Evolutionary conservation across 2,329 filamentous ascomycete genomes (phyloP).

Genomic region (Trichoderma koningii): DNA sequence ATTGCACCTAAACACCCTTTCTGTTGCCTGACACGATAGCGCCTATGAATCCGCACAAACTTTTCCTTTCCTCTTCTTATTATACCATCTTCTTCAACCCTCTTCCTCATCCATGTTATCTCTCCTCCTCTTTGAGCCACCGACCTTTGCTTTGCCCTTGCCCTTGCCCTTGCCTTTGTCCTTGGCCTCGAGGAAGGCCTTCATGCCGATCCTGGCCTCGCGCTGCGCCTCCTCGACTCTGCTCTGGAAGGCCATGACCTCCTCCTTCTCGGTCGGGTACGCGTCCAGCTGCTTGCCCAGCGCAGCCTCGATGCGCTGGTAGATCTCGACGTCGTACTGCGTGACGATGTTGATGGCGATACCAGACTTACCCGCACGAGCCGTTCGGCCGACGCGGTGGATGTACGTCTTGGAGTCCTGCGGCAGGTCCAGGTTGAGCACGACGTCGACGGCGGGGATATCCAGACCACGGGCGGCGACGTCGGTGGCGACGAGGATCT

Average conservation of each 20-base stretch:
- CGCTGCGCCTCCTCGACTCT: constrained; percentile 83
- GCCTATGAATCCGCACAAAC: neutral
- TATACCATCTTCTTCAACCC: constrained; percentile 47
- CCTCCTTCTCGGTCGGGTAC: constrained; percentile 72
- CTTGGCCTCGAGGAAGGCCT: constrained; percentile 69
- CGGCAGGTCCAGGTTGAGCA: constrained; percentile 84
- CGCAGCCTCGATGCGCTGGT: constrained; percentile 77
- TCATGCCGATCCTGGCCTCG: constrained; percentile 78
- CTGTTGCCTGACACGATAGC: neutral
- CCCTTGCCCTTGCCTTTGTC: constrained; percentile 28
- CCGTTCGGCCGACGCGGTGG: constrained; percentile 85
- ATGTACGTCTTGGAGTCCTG: constrained; percentile 88
- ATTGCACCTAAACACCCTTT: constrained; percentile 19
- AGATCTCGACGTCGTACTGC: constrained; percentile 85
- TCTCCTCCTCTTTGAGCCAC: constrained; percentile 43
- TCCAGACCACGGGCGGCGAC: constrained; percentile 92
- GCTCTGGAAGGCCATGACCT: constrained; percentile 78
- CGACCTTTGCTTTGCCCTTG: neutral
- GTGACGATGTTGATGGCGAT: constrained; percentile 80
- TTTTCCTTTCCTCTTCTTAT: neutral
- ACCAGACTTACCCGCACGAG: constrained; percentile 81
- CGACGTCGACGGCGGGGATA: constrained; percentile 86
- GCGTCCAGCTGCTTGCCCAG: constrained; percentile 75
- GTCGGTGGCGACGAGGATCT: constrained; percentile 90
- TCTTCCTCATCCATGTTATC: constrained; percentile 77